phyloP scores from a whole-genome alignment of 2,329 filamentous ascomycete genomes.

The Cryphonectria japonica region DNA sequence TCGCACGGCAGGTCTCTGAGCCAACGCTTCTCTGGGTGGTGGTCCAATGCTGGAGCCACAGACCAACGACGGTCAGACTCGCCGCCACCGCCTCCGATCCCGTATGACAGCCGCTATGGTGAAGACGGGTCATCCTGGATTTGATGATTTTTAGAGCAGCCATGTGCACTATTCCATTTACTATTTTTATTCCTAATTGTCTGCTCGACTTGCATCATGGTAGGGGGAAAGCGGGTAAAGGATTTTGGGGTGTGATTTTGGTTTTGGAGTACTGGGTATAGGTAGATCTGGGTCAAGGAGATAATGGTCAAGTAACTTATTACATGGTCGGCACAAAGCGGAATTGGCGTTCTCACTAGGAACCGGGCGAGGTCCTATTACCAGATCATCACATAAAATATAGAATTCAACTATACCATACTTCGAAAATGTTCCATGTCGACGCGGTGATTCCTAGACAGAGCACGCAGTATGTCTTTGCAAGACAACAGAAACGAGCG shows the following conservation, averaged over 20 bases:
- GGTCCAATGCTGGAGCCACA: conserved; percentile 7
- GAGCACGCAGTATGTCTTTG: not conserved
- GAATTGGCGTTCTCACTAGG: not conserved
- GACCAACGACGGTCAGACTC: conserved; percentile 11
- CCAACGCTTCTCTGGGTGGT: conserved; percentile 25
- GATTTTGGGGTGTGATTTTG: not conserved
- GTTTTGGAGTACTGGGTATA: not conserved
- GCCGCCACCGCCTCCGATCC: conserved; percentile 26
- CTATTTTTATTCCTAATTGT: not conserved
- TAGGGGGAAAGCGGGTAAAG: not conserved
- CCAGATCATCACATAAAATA: not conserved
- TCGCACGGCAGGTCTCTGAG: conserved; percentile 12
- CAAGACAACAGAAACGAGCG: not conserved
- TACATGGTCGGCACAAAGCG: not conserved
- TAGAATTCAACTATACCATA: not conserved
- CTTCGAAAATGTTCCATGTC: too few relatives aligned
- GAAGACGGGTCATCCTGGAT: conserved; percentile 3
- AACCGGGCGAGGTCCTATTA: not conserved
- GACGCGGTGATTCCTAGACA: not conserved
- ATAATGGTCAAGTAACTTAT: not conserved
- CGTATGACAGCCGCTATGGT: conserved; percentile 21
- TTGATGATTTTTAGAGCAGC: not conserved
- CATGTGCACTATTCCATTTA: not conserved
- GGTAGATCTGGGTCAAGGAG: not conserved
- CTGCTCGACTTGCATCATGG: not conserved